Percentiles rank a stretch among this genome's conserved stretches.
Conservation (phyloP, 2,329 filamentous ascomycete genomes). For the Epichloe sp. region DNA sequence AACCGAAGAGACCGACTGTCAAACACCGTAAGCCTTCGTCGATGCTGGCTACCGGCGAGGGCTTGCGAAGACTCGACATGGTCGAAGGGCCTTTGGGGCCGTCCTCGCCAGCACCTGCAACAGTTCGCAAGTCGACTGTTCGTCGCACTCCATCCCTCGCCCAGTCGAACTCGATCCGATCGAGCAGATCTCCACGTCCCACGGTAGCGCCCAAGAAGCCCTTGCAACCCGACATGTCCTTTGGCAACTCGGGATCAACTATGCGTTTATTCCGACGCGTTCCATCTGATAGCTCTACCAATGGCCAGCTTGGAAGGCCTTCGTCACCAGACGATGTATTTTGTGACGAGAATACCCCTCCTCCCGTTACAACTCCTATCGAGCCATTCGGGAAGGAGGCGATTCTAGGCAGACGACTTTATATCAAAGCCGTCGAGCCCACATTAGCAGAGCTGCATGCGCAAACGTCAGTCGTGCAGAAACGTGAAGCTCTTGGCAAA, state of each 20-base stretch:
- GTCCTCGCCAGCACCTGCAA: slow-evolving; percentile 38
- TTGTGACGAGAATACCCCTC: slow-evolving; percentile 52
- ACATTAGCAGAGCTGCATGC: slow-evolving; percentile 75
- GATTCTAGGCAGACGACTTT: slow-evolving; percentile 66
- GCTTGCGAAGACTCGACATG: slow-evolving; percentile 45
- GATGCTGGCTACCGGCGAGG: slow-evolving; percentile 45
- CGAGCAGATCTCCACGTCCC: slow-evolving; percentile 29
- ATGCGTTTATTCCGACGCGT: slow-evolving; percentile 85
- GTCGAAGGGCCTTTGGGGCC: slow-evolving; percentile 47
- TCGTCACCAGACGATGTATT: slow-evolving; percentile 28
- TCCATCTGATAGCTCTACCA: slow-evolving; percentile 50
- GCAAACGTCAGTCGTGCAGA: slow-evolving; percentile 53
- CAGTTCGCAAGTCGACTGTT: slow-evolving; percentile 48
- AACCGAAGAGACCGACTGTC: slow-evolving; percentile 38
- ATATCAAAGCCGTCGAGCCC: slow-evolving; percentile 69
- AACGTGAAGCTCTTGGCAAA: slow-evolving; percentile 70
- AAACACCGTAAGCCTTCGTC: slow-evolving; percentile 43
- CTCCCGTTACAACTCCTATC: slow-evolving; percentile 28
- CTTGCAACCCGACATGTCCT: slow-evolving; percentile 78
- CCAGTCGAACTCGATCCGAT: slow-evolving; percentile 18
- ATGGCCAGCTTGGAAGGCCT: slow-evolving; percentile 24
- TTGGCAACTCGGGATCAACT: slow-evolving; percentile 85
- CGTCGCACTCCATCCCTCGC: slow-evolving; percentile 33
- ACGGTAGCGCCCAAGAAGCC: slow-evolving; percentile 53
- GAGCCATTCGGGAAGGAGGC: slow-evolving; percentile 66